Conservation (phyloP, 352 stramenopile species). For the Phytopythium kandeliae region DNA sequence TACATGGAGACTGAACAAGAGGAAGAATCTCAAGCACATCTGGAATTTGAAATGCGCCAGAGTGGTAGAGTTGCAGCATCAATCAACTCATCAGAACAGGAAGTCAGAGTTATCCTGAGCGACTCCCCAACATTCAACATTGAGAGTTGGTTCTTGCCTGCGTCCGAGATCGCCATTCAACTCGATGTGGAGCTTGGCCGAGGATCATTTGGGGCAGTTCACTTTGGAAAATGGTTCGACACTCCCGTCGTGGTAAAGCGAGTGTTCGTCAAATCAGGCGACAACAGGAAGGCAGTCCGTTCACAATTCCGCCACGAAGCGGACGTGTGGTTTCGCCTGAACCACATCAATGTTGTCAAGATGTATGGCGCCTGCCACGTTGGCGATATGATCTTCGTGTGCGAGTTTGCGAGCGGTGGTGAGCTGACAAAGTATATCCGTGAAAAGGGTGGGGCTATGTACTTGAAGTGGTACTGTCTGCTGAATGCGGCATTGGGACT, state of each 20-base stretch:
- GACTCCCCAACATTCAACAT: not conserved
- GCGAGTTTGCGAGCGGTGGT: constrained; percentile 19
- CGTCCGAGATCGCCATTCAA: constrained; percentile 22
- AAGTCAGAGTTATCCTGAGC: not conserved
- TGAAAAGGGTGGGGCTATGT: not conserved
- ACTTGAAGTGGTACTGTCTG: constrained; percentile 17
- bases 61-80: not conserved
- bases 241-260: constrained; percentile 24
- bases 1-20: not conserved
- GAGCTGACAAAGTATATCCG: constrained; percentile 18
- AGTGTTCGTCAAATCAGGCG: constrained; percentile 3
- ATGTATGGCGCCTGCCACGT: constrained; percentile 28
- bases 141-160: constrained; percentile 22
- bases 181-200: constrained; percentile 12
- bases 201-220: constrained; percentile 17
- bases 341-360: constrained; percentile 25
- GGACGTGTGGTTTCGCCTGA: constrained; percentile 24
- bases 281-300: not conserved
- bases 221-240: constrained; percentile 21
- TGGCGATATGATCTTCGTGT: constrained; percentile 28
- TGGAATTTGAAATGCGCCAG: not conserved
- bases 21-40: not conserved
- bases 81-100: not conserved
- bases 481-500: constrained; percentile 18
- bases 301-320: constrained; percentile 17